Evolutionary conservation across 257 asterid genomes (phyloP), one percentile per base, ranked within the genome.

Genomic region (Plantago elongata): DNA sequence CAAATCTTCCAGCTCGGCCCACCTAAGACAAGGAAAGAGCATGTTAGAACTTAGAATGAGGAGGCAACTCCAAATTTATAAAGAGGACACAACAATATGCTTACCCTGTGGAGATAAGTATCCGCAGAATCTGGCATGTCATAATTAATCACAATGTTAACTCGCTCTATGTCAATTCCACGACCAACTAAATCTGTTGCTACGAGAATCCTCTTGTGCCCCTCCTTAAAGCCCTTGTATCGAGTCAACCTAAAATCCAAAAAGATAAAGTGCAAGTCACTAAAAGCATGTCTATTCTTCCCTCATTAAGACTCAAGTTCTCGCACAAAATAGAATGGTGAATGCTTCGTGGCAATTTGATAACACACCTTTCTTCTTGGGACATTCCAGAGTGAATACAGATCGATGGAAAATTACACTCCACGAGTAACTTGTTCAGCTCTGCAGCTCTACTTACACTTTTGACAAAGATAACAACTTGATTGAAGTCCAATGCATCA

Each of bases 341-440:
- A 50, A 50, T 22, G 27, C 57, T 9, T 40, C 7, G 27, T 34
- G 8, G 40, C 3, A 4, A 34, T 34, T 34, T 34, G 7, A 34
- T 0, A 34, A 69, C 79, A 13, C 11, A 87, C 97, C 97, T 86
- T 74, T 89, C 97, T 72, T 89, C 97, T 71, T 89, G 97, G 62
- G 97, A 77, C 97, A 89, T 89, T 79, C 97, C 97, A 72, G 97
- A 89, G 74, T 89, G 97, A 62, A 89, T 89, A 78, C 97, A 89
- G 40, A 89, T 89, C 40, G 95, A 86, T 16, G 97, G 97, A 62
- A 89, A 89, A 64, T 89, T 87, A 55, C 97, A 89, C 83, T 89
- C 97, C 57, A 81, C 85, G 40, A 90, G 90, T 66, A 90, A 81
- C 87, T 90, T 90, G 71, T 90, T 87, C 67, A 90, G 83, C 86